phyloP scores from a whole-genome alignment of 345 rosid species.

The Corchorus olitorius region DNA sequence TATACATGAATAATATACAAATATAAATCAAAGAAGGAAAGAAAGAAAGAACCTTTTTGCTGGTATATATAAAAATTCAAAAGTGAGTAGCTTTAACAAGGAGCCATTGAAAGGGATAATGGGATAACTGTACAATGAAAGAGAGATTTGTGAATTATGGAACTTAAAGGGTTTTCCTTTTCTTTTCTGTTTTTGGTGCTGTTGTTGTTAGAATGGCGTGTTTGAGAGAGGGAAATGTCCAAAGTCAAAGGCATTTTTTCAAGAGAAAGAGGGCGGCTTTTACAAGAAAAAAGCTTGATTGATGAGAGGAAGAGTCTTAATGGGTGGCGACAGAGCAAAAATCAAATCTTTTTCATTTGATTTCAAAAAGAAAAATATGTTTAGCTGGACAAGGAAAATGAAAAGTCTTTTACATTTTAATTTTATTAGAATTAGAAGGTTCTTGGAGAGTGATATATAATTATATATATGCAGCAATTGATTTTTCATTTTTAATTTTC shows the following conservation, averaged over 20 bases:
- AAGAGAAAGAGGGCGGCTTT: conserved; percentile 15
- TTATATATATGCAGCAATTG: neutral
- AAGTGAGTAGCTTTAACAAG: conserved; percentile 24
- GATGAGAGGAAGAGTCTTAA: conserved; percentile 23
- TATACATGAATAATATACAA: neutral
- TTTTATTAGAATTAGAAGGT: neutral
- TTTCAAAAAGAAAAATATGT: neutral
- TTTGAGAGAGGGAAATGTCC: neutral
- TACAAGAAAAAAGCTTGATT: conserved; percentile 12
- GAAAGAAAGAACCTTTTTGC: neutral
- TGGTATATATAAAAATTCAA: neutral
- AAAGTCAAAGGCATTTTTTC: conserved; percentile 25
- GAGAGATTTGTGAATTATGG: neutral
- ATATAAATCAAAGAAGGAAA: neutral
- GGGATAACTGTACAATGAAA: neutral
- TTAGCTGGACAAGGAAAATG: neutral
- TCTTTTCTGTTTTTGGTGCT: neutral
- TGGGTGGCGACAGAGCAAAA: conserved; percentile 32
- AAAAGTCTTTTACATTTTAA: neutral
- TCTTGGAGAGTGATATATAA: neutral
- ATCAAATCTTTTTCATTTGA: neutral
- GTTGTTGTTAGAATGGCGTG: conserved; percentile 6
- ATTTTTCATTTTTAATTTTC: neutral
- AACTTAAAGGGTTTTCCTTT: neutral
- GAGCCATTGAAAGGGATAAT: conserved; percentile 10